A percentile compares a stretch with the other conserved stretches of the same genome.
Conservation (phyloP, 1,139 yeast species). For the Blastobotrys aristatus region DNA sequence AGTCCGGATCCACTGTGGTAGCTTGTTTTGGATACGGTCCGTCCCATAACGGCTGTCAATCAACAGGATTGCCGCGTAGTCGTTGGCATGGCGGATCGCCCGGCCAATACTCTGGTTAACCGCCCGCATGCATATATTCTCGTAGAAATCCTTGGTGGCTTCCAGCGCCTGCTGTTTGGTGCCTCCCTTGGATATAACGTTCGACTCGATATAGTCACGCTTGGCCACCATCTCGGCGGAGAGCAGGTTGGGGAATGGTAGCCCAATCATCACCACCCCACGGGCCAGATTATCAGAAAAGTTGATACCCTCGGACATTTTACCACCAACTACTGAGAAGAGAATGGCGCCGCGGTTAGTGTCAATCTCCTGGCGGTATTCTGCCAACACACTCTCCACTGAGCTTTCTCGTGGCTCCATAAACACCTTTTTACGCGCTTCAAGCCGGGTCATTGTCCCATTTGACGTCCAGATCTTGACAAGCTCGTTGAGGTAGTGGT, state of each 20-base stretch:
- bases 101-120: constrained; percentile 93
- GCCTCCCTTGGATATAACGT: constrained; percentile 39
- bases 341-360: constrained; percentile 45
- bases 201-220: constrained; percentile 55
- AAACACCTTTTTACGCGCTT: constrained; percentile 38
- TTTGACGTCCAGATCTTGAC: constrained; percentile 47
- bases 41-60: constrained; percentile 59
- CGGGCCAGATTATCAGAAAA: constrained; percentile 83
- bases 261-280: constrained; percentile 80
- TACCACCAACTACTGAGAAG: constrained; percentile 89
- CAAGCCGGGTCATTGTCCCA: constrained; percentile 28
- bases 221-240: constrained; percentile 81
- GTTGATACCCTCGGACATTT: constrained; percentile 90
- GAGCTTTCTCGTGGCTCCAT: constrained; percentile 50
- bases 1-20: constrained; percentile 74
- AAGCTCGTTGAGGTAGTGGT: constrained; percentile 56
- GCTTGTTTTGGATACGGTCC: constrained; percentile 49
- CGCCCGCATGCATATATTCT: constrained; percentile 85
- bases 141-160: constrained; percentile 62
- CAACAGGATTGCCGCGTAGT: constrained; percentile 70
- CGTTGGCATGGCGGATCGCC: constrained; percentile 78
- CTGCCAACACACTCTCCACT: constrained; percentile 45
- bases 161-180: constrained; percentile 40
- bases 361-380: constrained; percentile 42
- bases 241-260: constrained; percentile 83